Base-by-base conservation (phyloP, 1,139 yeast species). In the Sugiyamaella novakii region DNA sequence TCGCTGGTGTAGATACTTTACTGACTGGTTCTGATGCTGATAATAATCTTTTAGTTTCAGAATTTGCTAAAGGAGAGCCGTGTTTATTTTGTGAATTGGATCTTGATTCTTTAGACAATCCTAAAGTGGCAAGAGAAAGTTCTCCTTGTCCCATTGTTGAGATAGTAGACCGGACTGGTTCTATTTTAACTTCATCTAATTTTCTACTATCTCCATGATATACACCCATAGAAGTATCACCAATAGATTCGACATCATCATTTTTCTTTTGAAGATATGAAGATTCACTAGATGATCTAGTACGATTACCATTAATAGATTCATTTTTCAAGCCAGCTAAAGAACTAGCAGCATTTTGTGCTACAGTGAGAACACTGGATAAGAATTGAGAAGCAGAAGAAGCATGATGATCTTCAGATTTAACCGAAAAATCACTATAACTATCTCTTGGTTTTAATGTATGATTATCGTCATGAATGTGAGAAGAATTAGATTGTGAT, bases 71-170 rank as follows among this genome's bases (percentile, higher is more conserved):
- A 12, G 44, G 45, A 11, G 50, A 25, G 30, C 30, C 27, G 8
- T 14, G 21, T 14, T 15, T 33, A 17, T 33, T 38, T 6, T 17
- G 43, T 11, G 42, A 28, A 28, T 21, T 30, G 14, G 44, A 31
- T n/a, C 30, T 25, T 21, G 44, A 30, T 7, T 42, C 46, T 33
- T 38, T 22, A 8, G 33, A 25, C 2, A 42, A 42, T 15, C 46
- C 46, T 24, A 42, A 24, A 8, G 46, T 33, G 45, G 79, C 83
- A 14, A 88, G 68, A 0, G 84, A 74, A 46, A 88, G 70, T 51
- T 81, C 80, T 1, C 96, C 96, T 49, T 76, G 73, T 1, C 96
- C 96, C 56, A 87, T 65, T 0, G 94, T 80, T 77, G 30, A 81
- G 71, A 53, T 78, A 74, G 66, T 58, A 2, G 63, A 53, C 35